Evolutionary conservation across 495 filamentous ascomycete species (phyloP), one percentile per base, ranked within the genome.

Genomic region (Aspergillus conjunctus): DNA sequence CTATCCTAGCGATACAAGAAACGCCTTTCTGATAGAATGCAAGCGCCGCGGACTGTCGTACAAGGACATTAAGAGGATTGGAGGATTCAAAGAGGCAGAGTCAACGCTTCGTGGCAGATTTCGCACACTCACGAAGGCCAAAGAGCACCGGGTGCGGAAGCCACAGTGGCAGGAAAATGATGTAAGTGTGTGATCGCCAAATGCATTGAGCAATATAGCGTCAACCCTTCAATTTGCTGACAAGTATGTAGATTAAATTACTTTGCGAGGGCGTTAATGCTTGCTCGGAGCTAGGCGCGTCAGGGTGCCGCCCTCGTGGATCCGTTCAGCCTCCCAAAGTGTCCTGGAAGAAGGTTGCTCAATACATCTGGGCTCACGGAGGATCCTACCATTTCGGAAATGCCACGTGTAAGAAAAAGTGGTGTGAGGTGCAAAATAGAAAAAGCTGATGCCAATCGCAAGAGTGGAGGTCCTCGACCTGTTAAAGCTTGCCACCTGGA

Each of bases 321-420:
- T 20, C 44, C 17, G 37, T 30, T 20, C 56, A 65, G 17, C 56
- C 68, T 18, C 68, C 74, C 10, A 90, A 85, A 68, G 77, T 93
- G 0, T 86, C 91, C 3, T 97, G 93, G 93, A 93, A 93, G 77
- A 80, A 83, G 56, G 87, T 96, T 4, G 82, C 87, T 1, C 81
- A 90, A 60, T 88, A 89, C 59, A 94, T 97, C 48, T 73, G 73
- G 56, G 66, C 67, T 1, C 69, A 88, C 59, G 93, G 91, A 15
- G 92, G 91, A 0, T 88, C 85, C 3, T 97, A 96, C 69, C 83
- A 80, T 48, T 97, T 96, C 71, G 92, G 91, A 1, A 87, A 92
- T 70, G 86, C 90, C 3, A 96, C 92, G 0, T 93, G 90, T 67
- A 91, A 91, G 71, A 95, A 91, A 79, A 90, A 91, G 68, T 97